Conservation (phyloP, 139 green algal species). For the Chlorella ohadii region DNA sequence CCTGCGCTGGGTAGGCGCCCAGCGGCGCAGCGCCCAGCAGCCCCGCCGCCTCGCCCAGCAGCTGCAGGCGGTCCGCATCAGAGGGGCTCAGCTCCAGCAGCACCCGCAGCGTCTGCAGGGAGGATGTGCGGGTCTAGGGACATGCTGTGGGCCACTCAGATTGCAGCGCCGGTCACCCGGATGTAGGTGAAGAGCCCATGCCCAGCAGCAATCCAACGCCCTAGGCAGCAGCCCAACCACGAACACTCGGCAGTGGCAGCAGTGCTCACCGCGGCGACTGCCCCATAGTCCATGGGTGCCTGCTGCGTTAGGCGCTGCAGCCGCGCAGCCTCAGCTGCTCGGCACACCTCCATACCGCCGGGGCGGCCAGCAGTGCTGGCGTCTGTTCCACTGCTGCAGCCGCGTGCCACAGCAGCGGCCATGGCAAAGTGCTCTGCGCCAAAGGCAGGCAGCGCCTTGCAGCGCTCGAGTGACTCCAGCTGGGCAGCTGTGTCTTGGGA, state of each 20-base stretch:
- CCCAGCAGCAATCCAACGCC: no score
- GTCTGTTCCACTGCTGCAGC: not conserved
- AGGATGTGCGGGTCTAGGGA: no score
- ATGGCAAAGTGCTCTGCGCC: constrained; percentile 25
- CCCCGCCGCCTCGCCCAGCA: constrained; percentile 6
- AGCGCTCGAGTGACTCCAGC: not conserved
- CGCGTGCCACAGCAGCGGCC: not conserved
- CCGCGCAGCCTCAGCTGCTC: constrained; percentile 11
- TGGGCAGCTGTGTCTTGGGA: not conserved
- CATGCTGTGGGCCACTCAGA: no score
- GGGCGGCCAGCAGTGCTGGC: not conserved
- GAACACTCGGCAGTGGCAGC: no score
- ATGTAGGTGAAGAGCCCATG: no score
- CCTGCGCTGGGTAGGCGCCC: constrained; percentile 12
- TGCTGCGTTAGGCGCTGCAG: constrained; percentile 25
- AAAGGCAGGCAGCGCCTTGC: constrained; percentile 9
- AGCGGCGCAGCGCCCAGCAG: constrained; percentile 1
- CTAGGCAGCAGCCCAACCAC: no score
- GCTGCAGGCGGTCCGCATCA: constrained; percentile 19
- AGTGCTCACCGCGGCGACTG: constrained; percentile 20
- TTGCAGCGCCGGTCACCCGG: no score
- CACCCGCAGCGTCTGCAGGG: constrained; percentile 14
- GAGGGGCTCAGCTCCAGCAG: constrained; percentile 20
- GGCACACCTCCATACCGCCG: not conserved
- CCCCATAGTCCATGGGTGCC: constrained; percentile 15